Evolutionary conservation across 2,329 filamentous ascomycete genomes (phyloP), one percentile per base, ranked within the genome.

Genomic region (Xylariales sp.): DNA sequence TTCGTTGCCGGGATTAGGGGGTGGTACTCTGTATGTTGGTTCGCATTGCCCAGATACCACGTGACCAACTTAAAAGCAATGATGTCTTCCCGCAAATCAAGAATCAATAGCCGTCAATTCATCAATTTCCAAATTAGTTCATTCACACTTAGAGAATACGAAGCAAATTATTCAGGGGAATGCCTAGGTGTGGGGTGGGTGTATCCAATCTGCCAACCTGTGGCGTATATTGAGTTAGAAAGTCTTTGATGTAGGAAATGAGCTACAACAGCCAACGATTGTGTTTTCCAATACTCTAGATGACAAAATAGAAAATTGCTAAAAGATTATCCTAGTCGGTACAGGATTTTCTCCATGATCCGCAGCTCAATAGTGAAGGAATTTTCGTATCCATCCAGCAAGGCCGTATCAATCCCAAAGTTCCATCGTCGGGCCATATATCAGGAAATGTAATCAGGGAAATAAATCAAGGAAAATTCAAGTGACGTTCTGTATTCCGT

Each of bases 401-500:
- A 36, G n/a, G 3, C 28, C 5, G 10, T 1, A 16, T n/a, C 18
- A 10, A 50, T 49, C 54, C 56, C 23, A 52, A 60, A 30, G 8
- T 12, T n/a, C 30, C 16, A 55, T 32, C 32, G 50, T 52, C 32
- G 3, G 12, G 45, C 39, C 50, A 55, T 7, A 23, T 39, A 6
- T 7, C 8, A 59, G 63, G 8, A 52, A 49, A 49, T 12, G 18
- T 28, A 46, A 48, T 45, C 14, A 34, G 1, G 7, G 9, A 14
- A 16, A 3, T 3, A 41, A 43, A 53, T n/a, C 5, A 43, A 12
- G 18, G 5, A 57, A 12, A 1, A 14, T 4, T 54, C 52, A 41
- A 65, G 10, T 3, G 32, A 56, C 45, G 62, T 65, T 6, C 56
- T n/a, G 65, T 68, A 14, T 4, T 28, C 56, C 62, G 50, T 64